Percentiles rank a stretch among this genome's conserved stretches.
Conservation (phyloP, 306 rosid genomes). For the Trichosanthes cucumerina region DNA sequence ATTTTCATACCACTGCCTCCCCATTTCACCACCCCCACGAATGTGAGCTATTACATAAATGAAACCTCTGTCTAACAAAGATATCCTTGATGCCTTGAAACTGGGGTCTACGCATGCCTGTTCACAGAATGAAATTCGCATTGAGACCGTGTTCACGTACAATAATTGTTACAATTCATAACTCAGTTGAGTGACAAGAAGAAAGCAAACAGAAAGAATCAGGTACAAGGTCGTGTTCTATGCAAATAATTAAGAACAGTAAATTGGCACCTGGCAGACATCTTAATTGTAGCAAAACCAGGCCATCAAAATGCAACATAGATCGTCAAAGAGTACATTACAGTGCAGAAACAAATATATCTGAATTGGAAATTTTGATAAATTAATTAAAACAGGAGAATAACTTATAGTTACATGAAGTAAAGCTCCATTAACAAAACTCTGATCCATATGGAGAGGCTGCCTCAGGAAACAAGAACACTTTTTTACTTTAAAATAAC, state of each 20-base stretch:
- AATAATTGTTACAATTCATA: constrained; percentile 7
- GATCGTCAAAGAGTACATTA: neutral
- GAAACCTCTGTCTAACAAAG: constrained; percentile 83
- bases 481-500: neutral
- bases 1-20: constrained; percentile 95
- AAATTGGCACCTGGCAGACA: neutral
- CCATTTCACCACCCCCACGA: constrained; percentile 98
- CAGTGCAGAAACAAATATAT: neutral
- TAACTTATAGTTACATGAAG: neutral
- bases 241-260: neutral
- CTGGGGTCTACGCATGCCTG: constrained; percentile 66
- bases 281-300: neutral
- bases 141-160: constrained; percentile 6
- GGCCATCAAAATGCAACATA: neutral
- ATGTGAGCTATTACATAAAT: constrained; percentile 83
- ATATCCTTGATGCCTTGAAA: constrained; percentile 69
- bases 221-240: neutral
- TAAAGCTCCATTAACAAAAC: neutral
- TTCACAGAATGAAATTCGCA: constrained; percentile 18
- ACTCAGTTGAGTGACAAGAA: neutral
- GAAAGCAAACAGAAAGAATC: neutral
- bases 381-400: neutral
- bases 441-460: neutral
- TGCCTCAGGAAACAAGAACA: neutral
- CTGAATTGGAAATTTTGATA: constrained; percentile 1